These are phyloP conservation scores for Elsinoe perseae DNA, from an alignment of 2,329 filamentous ascomycete species.

Conservation along the genomic window DNA sequence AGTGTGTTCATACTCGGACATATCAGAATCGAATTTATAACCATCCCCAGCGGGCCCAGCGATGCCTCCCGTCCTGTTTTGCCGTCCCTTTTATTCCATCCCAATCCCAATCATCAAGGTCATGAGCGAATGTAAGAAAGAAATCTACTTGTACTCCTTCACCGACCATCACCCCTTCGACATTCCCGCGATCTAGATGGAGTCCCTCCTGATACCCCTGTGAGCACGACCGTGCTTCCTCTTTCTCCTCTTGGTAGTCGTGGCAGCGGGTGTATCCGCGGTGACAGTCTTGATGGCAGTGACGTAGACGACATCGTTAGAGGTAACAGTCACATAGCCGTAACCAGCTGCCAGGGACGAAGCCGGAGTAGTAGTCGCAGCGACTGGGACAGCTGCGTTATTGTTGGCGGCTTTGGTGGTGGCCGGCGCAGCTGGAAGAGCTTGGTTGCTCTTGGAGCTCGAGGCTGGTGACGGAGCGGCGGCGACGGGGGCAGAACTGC, in stretches of 20 bases:
- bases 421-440: background rate
- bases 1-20: constrained; percentile 5
- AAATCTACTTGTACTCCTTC: background rate
- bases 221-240: constrained; percentile 8
- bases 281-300: constrained; percentile 11
- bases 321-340: background rate
- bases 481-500: background rate
- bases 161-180: background rate
- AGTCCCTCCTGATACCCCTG: constrained; percentile 1
- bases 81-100: background rate
- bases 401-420: constrained; percentile 5
- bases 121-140: constrained; percentile 9
- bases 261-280: background rate
- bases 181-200: background rate
- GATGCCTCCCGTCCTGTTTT: background rate
- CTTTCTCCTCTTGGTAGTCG: background rate
- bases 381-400: background rate
- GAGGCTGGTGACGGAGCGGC: background rate
- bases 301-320: constrained; percentile 9
- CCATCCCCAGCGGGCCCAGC: background rate
- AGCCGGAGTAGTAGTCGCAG: background rate
- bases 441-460: background rate
- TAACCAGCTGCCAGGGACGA: background rate
- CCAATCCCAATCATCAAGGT: constrained; percentile 12
- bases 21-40: constrained; percentile 3